phyloP scores from a whole-genome alignment of 2,329 filamentous ascomycete species.

The Aurifilum marmelostoma region DNA sequence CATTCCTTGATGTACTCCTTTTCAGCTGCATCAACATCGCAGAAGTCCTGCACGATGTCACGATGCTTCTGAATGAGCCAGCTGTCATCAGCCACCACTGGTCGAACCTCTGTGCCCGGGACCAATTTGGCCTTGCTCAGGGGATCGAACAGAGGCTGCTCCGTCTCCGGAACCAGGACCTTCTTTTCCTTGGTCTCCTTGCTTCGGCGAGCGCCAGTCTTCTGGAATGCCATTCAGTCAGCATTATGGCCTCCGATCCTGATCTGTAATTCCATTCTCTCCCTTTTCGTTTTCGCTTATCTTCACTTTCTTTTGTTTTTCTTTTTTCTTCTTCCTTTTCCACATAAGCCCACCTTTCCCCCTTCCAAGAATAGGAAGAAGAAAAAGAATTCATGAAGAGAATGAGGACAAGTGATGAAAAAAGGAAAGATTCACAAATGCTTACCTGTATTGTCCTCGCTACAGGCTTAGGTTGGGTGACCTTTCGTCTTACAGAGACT shows the following conservation, averaged over 20 bases:
- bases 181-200: conserved; percentile 35
- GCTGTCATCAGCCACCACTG: conserved; percentile 48
- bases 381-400: too few relatives aligned
- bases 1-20: conserved; percentile 63
- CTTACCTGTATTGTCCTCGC: conserved; percentile 19
- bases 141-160: conserved; percentile 59
- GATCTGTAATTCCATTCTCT: too few relatives aligned
- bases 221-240: conserved; percentile 16
- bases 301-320: not conserved
- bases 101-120: conserved; percentile 52
- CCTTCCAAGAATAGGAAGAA: too few relatives aligned
- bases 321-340: not conserved
- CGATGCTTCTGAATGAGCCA: conserved; percentile 65
- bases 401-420: too few relatives aligned
- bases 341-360: too few relatives aligned
- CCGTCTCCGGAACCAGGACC: conserved; percentile 52
- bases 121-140: conserved; percentile 57
- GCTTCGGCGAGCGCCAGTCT: conserved; percentile 21
- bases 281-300: too few relatives aligned
- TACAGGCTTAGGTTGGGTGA: conserved; percentile 18
- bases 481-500: conserved; percentile 13
- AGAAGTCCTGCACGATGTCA: conserved; percentile 60
- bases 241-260: not conserved
- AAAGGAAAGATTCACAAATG: not conserved
- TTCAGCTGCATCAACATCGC: conserved; percentile 56